Evolutionary conservation across 78 protist species (phyloP).

Genomic region (Cavenderia fasciculata): DNA sequence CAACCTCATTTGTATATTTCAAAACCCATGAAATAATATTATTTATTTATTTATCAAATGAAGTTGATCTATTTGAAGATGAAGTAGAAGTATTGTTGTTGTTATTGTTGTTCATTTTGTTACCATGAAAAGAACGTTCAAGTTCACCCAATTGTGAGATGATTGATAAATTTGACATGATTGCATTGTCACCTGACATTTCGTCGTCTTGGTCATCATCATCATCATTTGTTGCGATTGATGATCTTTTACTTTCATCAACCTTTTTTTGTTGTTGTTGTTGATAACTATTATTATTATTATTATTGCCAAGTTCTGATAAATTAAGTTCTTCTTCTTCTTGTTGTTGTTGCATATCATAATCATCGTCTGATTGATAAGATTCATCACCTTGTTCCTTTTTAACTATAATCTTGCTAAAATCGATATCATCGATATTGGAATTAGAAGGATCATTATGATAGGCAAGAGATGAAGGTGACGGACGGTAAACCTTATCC

Average conservation of each 20-base stretch:
- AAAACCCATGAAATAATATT: no score
- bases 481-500: no score
- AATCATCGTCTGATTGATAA: neutral
- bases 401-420: slow-evolving; percentile 16
- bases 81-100: no score
- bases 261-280: no score
- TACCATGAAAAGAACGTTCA: neutral
- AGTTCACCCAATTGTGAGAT: slow-evolving; percentile 1
- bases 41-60: no score
- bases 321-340: neutral
- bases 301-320: neutral
- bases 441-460: neutral
- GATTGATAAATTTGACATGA: neutral
- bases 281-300: neutral
- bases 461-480: no score
- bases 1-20: no score
- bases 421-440: neutral
- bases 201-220: no score
- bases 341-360: neutral
- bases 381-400: neutral
- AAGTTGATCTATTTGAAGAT: no score
- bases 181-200: no score
- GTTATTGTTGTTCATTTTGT: neutral
- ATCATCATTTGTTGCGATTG: no score
- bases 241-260: no score